phyloP scores from a whole-genome alignment of 2,329 filamentous ascomycete species.

The Talaromyces islandicus region DNA sequence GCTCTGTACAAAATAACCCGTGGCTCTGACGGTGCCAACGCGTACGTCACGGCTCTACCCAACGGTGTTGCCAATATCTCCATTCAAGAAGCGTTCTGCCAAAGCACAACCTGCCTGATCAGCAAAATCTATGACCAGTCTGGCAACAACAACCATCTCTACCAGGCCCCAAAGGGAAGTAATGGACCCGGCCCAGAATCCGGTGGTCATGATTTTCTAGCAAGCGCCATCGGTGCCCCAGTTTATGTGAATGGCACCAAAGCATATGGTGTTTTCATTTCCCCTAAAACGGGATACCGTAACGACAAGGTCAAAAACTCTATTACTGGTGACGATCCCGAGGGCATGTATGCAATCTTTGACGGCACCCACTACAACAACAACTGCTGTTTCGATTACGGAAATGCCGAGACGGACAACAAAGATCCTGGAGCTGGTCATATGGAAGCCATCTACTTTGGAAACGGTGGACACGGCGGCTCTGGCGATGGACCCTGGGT shows the following conservation, averaged over 20 bases:
- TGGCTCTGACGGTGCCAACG: slow-evolving; percentile 1
- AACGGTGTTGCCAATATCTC: slow-evolving; percentile 5
- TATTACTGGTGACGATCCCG: slow-evolving; percentile 1
- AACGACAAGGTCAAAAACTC: background rate
- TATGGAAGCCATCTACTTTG: slow-evolving; percentile 10
- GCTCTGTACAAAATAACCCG: slow-evolving; percentile 4
- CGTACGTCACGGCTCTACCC: background rate
- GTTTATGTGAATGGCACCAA: slow-evolving; percentile 4
- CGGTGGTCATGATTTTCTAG: slow-evolving; percentile 5
- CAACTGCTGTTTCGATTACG: slow-evolving; percentile 7
- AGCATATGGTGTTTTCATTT: slow-evolving; percentile 7
- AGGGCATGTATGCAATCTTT: slow-evolving; percentile 9
- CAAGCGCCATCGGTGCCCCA: slow-evolving; percentile 5
- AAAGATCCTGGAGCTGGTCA: slow-evolving; percentile 3
- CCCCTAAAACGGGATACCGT: slow-evolving; percentile 5
- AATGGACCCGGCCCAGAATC: background rate
- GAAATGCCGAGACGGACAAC: slow-evolving; percentile 6
- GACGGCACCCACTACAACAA: slow-evolving; percentile 8
- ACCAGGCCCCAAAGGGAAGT: slow-evolving; percentile 26
- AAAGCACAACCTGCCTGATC: slow-evolving; percentile 5
- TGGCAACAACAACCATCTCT: slow-evolving; percentile 4
- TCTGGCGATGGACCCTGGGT: slow-evolving; percentile 7
- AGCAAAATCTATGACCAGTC: slow-evolving; percentile 9
- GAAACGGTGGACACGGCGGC: background rate
- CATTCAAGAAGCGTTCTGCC: slow-evolving; percentile 4